A percentile compares a stretch with the other conserved stretches of the same genome.
Evolutionary conservation across 768 basidiomycete species (phyloP).

Genomic region (Trametes gibbosa): DNA sequence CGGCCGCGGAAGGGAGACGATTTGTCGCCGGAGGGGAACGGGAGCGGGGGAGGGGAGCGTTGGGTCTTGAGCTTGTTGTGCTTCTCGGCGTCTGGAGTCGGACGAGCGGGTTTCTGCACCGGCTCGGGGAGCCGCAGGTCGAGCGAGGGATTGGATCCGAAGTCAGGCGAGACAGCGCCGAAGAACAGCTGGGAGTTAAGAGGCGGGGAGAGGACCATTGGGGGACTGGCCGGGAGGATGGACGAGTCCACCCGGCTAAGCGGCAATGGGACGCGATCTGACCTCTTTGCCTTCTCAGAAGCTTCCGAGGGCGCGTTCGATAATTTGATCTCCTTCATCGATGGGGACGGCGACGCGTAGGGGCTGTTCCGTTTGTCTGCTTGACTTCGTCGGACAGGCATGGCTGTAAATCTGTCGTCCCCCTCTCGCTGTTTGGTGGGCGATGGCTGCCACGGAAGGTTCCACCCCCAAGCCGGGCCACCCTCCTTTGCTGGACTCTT

Average conservation of each 20-base stretch:
- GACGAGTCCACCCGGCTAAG: slow-evolving; percentile 32
- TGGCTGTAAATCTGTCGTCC: slow-evolving; percentile 41
- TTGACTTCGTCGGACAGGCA: slow-evolving; percentile 35
- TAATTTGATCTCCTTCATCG: slow-evolving; percentile 15
- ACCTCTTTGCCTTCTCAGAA: background rate
- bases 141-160: slow-evolving; percentile 18
- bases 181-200: slow-evolving; percentile 59
- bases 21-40: slow-evolving; percentile 17
- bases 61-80: slow-evolving; percentile 22
- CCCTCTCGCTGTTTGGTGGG: slow-evolving; percentile 7
- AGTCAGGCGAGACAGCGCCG: slow-evolving; percentile 17
- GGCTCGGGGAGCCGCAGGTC: slow-evolving; percentile 6
- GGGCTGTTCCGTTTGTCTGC: slow-evolving; percentile 32
- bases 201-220: slow-evolving; percentile 53
- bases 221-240: slow-evolving; percentile 54
- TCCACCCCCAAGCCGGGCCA: slow-evolving; percentile 18
- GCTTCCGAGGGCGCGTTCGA: background rate
- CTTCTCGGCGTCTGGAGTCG: background rate
- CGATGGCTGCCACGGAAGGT: slow-evolving; percentile 23
- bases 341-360: slow-evolving; percentile 1
- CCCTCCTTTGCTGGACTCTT: slow-evolving; percentile 10
- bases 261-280: background rate
- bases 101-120: background rate
- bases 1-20: slow-evolving; percentile 22
- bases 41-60: slow-evolving; percentile 22